phyloP scores from a whole-genome alignment of 768 basidiomycete species.

The Suillus variegatus region DNA sequence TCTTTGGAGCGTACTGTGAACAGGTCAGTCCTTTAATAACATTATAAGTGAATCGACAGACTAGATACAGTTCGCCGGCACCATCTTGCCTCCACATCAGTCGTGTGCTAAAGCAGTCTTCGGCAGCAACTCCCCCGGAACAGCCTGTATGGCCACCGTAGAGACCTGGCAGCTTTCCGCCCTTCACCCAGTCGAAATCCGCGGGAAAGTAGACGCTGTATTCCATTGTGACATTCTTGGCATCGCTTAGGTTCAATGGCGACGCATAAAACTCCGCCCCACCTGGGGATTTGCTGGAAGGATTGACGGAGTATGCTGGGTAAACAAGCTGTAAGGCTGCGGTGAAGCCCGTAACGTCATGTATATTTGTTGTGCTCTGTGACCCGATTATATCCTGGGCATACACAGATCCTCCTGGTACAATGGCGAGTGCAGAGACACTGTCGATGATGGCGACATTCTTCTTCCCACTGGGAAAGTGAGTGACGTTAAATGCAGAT shows the following conservation, averaged over 20 bases:
- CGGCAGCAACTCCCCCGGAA: constrained; percentile 73
- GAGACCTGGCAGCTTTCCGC: constrained; percentile 83
- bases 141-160: constrained; percentile 69
- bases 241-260: constrained; percentile 46
- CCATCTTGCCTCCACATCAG: constrained; percentile 80
- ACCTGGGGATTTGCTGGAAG: constrained; percentile 59
- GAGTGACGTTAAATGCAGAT: constrained; percentile 55
- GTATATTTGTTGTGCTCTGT: constrained; percentile 9
- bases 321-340: constrained; percentile 65
- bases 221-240: constrained; percentile 53
- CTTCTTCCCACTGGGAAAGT: constrained; percentile 52
- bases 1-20: constrained; percentile 71
- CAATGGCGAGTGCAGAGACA: constrained; percentile 41
- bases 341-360: constrained; percentile 31
- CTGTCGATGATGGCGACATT: constrained; percentile 60
- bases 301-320: constrained; percentile 70
- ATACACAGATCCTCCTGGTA: constrained; percentile 4
- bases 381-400: constrained; percentile 11
- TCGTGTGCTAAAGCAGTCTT: constrained; percentile 79
- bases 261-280: constrained; percentile 71
- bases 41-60: constrained; percentile 34
- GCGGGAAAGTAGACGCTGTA: constrained; percentile 80
- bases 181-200: constrained; percentile 77
- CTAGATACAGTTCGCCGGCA: constrained; percentile 74
- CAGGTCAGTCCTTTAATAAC: neutral